Percentiles rank a stretch among this genome's conserved stretches.
These are phyloP conservation scores for Phytophthora syringae DNA, from an alignment of 352 stramenopile genomes.

Conservation along the genomic window DNA sequence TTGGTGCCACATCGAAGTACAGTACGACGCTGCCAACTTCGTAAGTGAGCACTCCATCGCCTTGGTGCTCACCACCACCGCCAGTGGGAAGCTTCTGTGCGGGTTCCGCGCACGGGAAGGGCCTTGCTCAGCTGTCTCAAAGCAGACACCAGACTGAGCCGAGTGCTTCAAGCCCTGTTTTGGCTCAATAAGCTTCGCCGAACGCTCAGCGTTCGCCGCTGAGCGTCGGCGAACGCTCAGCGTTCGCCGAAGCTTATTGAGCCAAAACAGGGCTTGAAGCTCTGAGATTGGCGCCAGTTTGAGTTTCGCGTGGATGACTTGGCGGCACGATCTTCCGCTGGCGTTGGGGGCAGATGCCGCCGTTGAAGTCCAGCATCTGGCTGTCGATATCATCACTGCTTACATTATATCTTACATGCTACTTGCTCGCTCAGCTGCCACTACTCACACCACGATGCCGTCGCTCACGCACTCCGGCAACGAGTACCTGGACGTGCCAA, in stretches of 20 bases:
- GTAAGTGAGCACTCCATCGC: too few species aligned
- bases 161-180: too few species aligned
- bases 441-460: slow-evolving; percentile 26
- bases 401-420: slow-evolving; percentile 33
- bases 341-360: too few species aligned
- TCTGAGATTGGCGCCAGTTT: not conserved
- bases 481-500: slow-evolving; percentile 33
- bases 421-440: not conserved
- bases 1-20: not conserved
- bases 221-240: too few species aligned
- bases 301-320: not conserved
- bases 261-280: too few species aligned
- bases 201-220: too few species aligned
- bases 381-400: slow-evolving; percentile 18
- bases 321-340: not conserved
- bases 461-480: slow-evolving; percentile 16
- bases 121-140: slow-evolving; percentile 7
- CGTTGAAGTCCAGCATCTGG: not conserved
- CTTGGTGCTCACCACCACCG: too few species aligned
- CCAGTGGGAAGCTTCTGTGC: too few species aligned
- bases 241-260: too few species aligned
- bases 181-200: slow-evolving; percentile 20
- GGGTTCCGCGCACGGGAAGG: slow-evolving; percentile 16
- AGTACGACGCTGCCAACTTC: too few species aligned
- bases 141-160: slow-evolving; percentile 8